phyloP scores from a whole-genome alignment of 441 rosid genomes.

The Dalechampia spathulata region DNA sequence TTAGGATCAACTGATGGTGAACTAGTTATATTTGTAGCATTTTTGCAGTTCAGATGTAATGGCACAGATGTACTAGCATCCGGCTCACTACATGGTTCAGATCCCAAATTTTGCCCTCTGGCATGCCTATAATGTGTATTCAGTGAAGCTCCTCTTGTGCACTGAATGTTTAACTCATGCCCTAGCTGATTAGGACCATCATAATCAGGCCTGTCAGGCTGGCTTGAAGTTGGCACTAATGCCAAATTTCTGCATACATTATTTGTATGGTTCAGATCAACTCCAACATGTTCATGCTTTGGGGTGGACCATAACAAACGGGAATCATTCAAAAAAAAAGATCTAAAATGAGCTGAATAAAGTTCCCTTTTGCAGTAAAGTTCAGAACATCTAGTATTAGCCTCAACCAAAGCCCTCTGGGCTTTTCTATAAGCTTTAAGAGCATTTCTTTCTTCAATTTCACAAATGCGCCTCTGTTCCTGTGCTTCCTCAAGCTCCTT shows the following conservation, averaged over 20 bases:
- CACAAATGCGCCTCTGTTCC: constrained; percentile 56
- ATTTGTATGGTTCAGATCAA: constrained; percentile 32
- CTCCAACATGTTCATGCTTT: constrained; percentile 33
- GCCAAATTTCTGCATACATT: constrained; percentile 32
- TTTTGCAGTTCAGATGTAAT: constrained; percentile 43
- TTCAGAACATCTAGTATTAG: constrained; percentile 72
- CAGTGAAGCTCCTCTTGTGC: constrained; percentile 26
- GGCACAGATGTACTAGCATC: constrained; percentile 90
- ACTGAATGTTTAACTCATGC: constrained; percentile 26
- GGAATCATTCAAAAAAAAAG: constrained; percentile 59
- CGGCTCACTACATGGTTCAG: constrained; percentile 81
- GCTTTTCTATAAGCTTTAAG: constrained; percentile 82
- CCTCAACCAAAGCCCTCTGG: constrained; percentile 82
- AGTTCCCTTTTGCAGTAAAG: constrained; percentile 75
- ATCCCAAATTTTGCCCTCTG: constrained; percentile 56
- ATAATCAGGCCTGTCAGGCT: constrained; percentile 33
- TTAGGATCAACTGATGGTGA: constrained; percentile 51
- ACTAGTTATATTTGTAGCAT: constrained; percentile 35
- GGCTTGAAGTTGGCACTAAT: constrained; percentile 35
- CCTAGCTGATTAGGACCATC: constrained; percentile 29
- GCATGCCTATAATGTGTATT: constrained; percentile 26
- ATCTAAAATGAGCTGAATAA: constrained; percentile 58
- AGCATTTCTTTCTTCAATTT: constrained; percentile 93
- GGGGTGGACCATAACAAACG: constrained; percentile 45
- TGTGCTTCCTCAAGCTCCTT: constrained; percentile 88